Evolutionary conservation across 2,329 filamentous ascomycete species (phyloP).

Genomic region (Samsoniella hepiali): DNA sequence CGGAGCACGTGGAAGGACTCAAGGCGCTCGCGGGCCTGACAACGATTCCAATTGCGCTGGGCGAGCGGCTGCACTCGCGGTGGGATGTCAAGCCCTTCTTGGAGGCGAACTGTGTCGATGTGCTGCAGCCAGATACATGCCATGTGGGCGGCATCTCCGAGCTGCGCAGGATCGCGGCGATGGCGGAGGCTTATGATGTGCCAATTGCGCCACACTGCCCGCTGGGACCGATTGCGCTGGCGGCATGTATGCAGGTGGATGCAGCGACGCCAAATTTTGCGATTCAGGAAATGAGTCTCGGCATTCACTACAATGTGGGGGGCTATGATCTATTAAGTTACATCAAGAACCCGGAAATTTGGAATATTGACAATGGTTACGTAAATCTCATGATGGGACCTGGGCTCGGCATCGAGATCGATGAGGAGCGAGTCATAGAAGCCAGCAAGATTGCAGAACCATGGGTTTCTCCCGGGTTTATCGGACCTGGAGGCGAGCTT

Average conservation of each 20-base stretch:
- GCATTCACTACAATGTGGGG: conserved; percentile 74
- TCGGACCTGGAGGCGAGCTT: conserved; percentile 63
- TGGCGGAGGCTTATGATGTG: conserved; percentile 72
- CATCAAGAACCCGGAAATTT: conserved; percentile 60
- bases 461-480: conserved; percentile 66
- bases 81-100: conserved; percentile 74
- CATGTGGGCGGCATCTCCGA: conserved; percentile 74
- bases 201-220: conserved; percentile 72
- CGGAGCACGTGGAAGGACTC: conserved; percentile 64
- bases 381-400: conserved; percentile 57
- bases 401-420: conserved; percentile 66
- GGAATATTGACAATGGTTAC: conserved; percentile 64
- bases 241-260: conserved; percentile 67
- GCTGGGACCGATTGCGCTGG: conserved; percentile 68
- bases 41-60: conserved; percentile 65
- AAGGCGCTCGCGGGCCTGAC: conserved; percentile 45
- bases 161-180: conserved; percentile 63
- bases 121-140: conserved; percentile 69
- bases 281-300: conserved; percentile 75
- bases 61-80: conserved; percentile 66
- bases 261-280: conserved; percentile 60
- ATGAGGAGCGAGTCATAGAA: conserved; percentile 64
- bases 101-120: conserved; percentile 64
- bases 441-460: conserved; percentile 56
- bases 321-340: conserved; percentile 65